Percentiles rank a stretch among this genome's conserved stretches.
phyloP scores from a whole-genome alignment of 768 basidiomycete genomes.

The Tulasnella sp. region DNA sequence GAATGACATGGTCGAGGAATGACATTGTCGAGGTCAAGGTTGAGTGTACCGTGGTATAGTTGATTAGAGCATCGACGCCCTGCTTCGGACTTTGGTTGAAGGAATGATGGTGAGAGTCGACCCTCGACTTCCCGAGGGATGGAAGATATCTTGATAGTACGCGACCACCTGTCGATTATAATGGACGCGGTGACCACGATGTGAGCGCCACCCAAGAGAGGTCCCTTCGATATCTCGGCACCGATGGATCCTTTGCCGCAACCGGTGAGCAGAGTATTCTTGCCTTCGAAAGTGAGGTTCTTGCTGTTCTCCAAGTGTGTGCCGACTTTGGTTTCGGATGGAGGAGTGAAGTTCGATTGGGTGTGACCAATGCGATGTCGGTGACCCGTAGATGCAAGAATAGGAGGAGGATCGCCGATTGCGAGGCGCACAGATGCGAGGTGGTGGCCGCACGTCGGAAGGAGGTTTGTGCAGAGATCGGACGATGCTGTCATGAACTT shows the following conservation, averaged over 20 bases:
- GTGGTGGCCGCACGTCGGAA: conserved; percentile 53
- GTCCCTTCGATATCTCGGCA: conserved; percentile 93
- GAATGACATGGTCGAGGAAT: conserved; percentile 98
- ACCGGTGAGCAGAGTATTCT: conserved; percentile 96
- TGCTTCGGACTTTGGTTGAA: conserved; percentile 99
- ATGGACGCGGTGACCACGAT: conserved; percentile 95
- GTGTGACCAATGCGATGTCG: conserved; percentile 52
- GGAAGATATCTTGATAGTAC: conserved; percentile 98
- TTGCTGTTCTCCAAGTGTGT: conserved; percentile 94
- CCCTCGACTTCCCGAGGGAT: conserved; percentile 88
- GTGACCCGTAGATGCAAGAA: conserved; percentile 92
- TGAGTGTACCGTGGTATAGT: conserved; percentile 93
- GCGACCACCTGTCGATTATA: conserved; percentile 94
- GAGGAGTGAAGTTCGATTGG: conserved; percentile 90
- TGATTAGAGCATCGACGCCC: conserved; percentile 94
- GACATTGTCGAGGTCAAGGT: conserved; percentile 95
- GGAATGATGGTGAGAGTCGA: conserved; percentile 98
- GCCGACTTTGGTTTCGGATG: conserved; percentile 95
- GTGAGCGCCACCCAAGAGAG: conserved; percentile 92
- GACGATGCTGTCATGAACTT: conserved; percentile 94
- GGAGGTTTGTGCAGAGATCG: conserved; percentile 81
- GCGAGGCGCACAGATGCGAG: conserved; percentile 47
- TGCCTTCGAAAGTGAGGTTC: conserved; percentile 97
- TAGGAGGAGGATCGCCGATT: conserved; percentile 86
- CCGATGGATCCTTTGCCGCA: conserved; percentile 98